Percentiles rank a stretch among this genome's conserved stretches.
phyloP scores from a whole-genome alignment of 306 rosid species.

The Ormosia semicastrata region DNA sequence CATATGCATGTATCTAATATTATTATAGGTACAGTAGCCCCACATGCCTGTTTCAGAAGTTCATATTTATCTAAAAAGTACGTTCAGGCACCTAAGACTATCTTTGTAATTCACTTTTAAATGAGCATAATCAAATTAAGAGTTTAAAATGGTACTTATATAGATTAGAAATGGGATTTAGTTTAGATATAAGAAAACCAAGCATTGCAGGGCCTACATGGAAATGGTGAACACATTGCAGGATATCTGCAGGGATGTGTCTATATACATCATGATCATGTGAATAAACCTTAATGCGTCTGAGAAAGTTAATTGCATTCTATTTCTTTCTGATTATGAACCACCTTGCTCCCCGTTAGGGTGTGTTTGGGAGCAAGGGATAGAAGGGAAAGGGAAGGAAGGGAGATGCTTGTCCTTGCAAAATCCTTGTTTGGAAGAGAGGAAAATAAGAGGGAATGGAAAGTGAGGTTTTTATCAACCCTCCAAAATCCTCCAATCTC shows the following conservation, averaged over 20 bases:
- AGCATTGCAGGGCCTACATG: not conserved
- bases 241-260: not conserved
- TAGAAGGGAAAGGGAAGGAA: too few species aligned
- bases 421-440: too few species aligned
- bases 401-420: too few species aligned
- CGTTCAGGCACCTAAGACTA: not conserved
- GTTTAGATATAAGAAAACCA: not conserved
- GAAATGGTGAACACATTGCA: not conserved
- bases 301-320: too few species aligned
- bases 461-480: too few species aligned
- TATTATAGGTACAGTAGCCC: not conserved
- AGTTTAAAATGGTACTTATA: conserved; percentile 1
- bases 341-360: too few species aligned
- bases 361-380: too few species aligned
- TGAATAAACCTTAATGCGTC: too few species aligned
- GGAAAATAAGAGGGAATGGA: too few species aligned
- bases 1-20: too few species aligned
- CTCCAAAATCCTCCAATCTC: too few species aligned
- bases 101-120: not conserved
- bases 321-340: too few species aligned
- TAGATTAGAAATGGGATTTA: not conserved
- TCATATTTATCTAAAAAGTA: not conserved
- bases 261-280: not conserved
- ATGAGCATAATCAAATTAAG: not conserved
- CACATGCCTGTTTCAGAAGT: not conserved